A percentile compares a stretch with the other conserved stretches of the same genome.
These are phyloP conservation scores for Discostella stelligeroides DNA, from an alignment of 108 stramenopile species.

Conservation along the genomic window DNA sequence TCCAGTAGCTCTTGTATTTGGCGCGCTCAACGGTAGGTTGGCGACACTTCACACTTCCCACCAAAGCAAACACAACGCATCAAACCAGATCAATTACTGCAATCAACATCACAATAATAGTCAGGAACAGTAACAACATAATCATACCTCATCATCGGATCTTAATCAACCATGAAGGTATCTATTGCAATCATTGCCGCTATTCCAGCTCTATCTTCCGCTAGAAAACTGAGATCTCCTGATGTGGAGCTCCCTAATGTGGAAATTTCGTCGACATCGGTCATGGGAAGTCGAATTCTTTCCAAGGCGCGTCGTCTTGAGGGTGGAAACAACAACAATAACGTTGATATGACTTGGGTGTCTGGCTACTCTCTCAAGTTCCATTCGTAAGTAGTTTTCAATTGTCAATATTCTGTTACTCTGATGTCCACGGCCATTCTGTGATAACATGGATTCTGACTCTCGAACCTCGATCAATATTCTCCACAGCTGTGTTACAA, in stretches of 20 bases:
- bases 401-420: background rate
- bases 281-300: constrained; percentile 50
- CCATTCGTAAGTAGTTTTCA: constrained; percentile 51
- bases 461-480: background rate
- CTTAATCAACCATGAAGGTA: constrained; percentile 5
- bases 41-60: too few relatives aligned
- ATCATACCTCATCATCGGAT: background rate
- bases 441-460: background rate
- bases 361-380: constrained; percentile 77
- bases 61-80: too few relatives aligned
- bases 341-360: constrained; percentile 55
- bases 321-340: constrained; percentile 25
- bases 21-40: too few relatives aligned
- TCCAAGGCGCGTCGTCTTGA: constrained; percentile 65
- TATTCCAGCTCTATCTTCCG: constrained; percentile 18
- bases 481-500: constrained; percentile 23
- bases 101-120: background rate
- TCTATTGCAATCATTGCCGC: constrained; percentile 20
- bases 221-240: constrained; percentile 23
- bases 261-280: constrained; percentile 48
- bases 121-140: background rate
- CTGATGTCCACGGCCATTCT: background rate
- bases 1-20: too few relatives aligned
- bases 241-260: constrained; percentile 1
- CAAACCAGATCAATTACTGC: too few relatives aligned